Conservation (phyloP, 2,329 filamentous ascomycete genomes). For the Tolypocladium tropicale region DNA sequence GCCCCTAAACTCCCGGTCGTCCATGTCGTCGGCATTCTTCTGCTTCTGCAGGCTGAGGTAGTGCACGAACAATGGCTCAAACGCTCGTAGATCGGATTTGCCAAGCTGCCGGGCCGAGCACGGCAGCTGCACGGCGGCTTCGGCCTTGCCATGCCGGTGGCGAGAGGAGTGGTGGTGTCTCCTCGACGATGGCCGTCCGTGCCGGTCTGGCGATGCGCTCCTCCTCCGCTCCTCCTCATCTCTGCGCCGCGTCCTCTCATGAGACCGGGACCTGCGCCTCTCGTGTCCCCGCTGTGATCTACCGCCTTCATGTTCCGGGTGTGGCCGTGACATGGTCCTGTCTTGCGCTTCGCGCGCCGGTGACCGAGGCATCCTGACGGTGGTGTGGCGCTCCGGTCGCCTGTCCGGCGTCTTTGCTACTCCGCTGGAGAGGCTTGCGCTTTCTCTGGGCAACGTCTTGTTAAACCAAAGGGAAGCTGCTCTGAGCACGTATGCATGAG, state of each 20-base stretch:
- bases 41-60: conserved; percentile 87
- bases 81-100: conserved; percentile 56
- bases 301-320: not conserved
- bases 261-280: conserved; percentile 4
- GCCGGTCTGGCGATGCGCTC: conserved; percentile 4
- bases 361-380: not conserved
- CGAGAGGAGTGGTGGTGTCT: conserved; percentile 15
- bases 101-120: conserved; percentile 54
- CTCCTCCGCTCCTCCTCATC: not conserved
- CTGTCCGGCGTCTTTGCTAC: not conserved
- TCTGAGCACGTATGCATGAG: not conserved
- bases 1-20: conserved; percentile 66
- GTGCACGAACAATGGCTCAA: conserved; percentile 64
- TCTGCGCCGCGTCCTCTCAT: conserved; percentile 5
- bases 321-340: not conserved
- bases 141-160: conserved; percentile 3
- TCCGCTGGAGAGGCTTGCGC: not conserved
- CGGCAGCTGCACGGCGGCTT: conserved; percentile 37
- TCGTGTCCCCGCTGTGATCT: not conserved
- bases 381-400: not conserved
- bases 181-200: conserved; percentile 5
- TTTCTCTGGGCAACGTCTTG: not conserved
- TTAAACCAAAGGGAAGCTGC: not conserved
- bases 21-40: conserved; percentile 55
- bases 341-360: not conserved